Conservation (phyloP, 78 protist genomes). For the slime mould (Dictyostelium discoideum) region DNA sequence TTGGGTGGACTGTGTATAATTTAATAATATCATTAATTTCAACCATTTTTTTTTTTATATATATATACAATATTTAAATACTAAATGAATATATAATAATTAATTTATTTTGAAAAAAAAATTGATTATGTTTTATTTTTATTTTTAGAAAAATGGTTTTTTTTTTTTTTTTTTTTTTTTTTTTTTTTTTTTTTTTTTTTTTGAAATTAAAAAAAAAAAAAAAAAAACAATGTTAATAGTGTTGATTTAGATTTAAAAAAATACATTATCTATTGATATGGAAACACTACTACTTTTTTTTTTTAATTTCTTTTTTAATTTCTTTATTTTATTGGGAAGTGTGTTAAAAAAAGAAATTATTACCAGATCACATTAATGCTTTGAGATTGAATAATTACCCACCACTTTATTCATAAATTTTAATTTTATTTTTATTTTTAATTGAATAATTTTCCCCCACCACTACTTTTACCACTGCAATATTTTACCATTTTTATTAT, state of each 20-base stretch:
- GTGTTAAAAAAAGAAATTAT: background rate
- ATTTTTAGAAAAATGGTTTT: background rate
- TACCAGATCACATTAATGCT: background rate
- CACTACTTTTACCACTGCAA: background rate
- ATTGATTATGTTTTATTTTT: background rate
- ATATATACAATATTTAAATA: background rate
- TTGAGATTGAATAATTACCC: background rate
- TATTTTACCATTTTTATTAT: background rate
- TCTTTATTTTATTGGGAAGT: background rate
- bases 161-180: too few relatives aligned
- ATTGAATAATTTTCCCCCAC: background rate
- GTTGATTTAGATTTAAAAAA: background rate
- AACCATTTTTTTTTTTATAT: slow-evolving; percentile 8
- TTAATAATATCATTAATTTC: slow-evolving; percentile 48
- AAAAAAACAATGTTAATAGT: background rate
- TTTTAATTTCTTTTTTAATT: too few relatives aligned
- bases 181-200: too few relatives aligned
- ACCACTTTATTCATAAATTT: background rate
- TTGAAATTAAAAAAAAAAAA: background rate
- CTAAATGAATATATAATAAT: background rate
- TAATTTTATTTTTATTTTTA: too few relatives aligned
- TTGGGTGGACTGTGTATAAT: slow-evolving; percentile 27
- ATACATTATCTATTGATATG: background rate
- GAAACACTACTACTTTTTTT: background rate
- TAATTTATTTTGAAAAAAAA: background rate